Conservation (phyloP, 805 yeast genomes). For the Kodamaea leandrae region DNA sequence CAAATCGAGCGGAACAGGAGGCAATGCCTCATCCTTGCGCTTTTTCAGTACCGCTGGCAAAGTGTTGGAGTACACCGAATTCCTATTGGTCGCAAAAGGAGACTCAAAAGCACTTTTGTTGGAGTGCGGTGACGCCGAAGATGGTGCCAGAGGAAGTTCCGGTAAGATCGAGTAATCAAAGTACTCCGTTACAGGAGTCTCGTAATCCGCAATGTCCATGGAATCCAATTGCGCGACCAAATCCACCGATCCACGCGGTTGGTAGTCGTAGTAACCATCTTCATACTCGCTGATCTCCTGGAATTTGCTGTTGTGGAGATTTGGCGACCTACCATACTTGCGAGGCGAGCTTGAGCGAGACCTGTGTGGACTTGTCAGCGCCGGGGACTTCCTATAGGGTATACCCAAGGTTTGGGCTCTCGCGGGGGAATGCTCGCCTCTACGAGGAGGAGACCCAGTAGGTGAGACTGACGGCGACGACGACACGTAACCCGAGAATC, state of each 20-base stretch:
- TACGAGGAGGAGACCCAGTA: background rate
- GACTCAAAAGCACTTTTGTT: slow-evolving; percentile 4
- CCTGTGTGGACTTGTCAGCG: background rate
- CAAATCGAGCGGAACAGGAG: slow-evolving; percentile 45
- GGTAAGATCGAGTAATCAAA: slow-evolving; percentile 38
- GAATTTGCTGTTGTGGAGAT: background rate
- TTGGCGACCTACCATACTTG: slow-evolving; percentile 1
- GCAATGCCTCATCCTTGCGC: slow-evolving; percentile 27
- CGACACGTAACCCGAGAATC: background rate
- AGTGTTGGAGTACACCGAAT: slow-evolving; percentile 2
- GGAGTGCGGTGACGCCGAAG: slow-evolving; percentile 5
- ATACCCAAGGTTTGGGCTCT: slow-evolving; percentile 1
- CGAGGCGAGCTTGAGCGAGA: slow-evolving; percentile 8
- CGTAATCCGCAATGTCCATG: slow-evolving; percentile 7
- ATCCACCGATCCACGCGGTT: slow-evolving; percentile 1
- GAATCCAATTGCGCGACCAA: slow-evolving; percentile 12
- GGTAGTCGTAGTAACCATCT: slow-evolving; percentile 5
- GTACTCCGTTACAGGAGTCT: slow-evolving; percentile 23
- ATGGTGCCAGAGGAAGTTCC: slow-evolving; percentile 24
- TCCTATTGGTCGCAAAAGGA: slow-evolving; percentile 6
- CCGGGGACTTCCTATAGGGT: background rate
- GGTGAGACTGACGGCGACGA: background rate
- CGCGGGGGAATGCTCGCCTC: background rate
- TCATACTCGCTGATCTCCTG: background rate
- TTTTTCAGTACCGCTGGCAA: slow-evolving; percentile 8